Evolutionary conservation across 2,329 filamentous ascomycete genomes (phyloP).

Genomic region (Aspergillus niger): DNA sequence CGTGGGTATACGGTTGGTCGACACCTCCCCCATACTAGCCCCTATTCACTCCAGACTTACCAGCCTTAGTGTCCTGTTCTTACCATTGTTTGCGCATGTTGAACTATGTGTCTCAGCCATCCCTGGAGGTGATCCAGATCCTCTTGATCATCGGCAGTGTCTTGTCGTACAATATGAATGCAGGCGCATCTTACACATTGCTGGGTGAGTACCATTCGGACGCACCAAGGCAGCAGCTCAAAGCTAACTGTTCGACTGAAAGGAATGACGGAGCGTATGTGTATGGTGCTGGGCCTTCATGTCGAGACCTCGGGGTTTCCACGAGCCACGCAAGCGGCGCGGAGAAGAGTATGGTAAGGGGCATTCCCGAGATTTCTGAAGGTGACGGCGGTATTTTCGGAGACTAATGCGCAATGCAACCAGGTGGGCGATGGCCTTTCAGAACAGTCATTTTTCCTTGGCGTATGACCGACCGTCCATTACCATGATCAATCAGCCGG

Average conservation of each 20-base stretch:
- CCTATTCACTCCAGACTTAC: conserved; percentile 22
- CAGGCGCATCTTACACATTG: conserved; percentile 63
- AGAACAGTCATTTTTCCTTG: conserved; percentile 62
- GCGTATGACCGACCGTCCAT: conserved; percentile 61
- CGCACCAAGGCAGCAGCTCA: not conserved
- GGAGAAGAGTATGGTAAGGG: conserved; percentile 41
- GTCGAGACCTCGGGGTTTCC: conserved; percentile 54
- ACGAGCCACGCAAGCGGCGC: conserved; percentile 44
- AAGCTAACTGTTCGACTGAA: conserved; percentile 6
- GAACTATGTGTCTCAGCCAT: conserved; percentile 64
- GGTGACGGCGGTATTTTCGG: not conserved
- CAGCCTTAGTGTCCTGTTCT: conserved; percentile 58
- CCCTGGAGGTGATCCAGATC: conserved; percentile 62
- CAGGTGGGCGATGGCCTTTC: conserved; percentile 61
- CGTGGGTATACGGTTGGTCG: conserved; percentile 61
- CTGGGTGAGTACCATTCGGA: conserved; percentile 46
- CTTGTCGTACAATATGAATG: conserved; percentile 65
- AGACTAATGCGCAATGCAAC: not conserved
- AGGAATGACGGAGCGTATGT: conserved; percentile 47
- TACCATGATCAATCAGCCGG: conserved; percentile 52
- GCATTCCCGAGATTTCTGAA: not conserved
- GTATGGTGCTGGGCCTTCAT: conserved; percentile 61
- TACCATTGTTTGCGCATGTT: conserved; percentile 66
- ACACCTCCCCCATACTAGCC: not conserved
- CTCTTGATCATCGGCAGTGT: conserved; percentile 65